These are phyloP conservation scores for Colletotrichum musae DNA, from an alignment of 2,329 filamentous ascomycete genomes.

Conservation along the genomic window DNA sequence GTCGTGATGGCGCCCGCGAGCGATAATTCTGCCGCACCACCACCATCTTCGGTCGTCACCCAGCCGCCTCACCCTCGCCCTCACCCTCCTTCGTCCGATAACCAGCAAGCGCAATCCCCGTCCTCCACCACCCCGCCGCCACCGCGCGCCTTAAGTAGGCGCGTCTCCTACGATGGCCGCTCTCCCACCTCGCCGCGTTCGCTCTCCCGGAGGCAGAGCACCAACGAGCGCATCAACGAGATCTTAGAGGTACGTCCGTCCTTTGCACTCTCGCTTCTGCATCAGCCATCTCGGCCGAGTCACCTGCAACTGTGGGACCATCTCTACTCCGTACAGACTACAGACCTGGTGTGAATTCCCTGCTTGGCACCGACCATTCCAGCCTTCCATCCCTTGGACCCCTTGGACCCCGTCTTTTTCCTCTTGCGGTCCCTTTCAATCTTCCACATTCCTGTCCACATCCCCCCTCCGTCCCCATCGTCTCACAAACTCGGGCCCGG, in stretches of 20 bases:
- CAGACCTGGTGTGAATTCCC: background rate
- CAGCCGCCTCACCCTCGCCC: background rate
- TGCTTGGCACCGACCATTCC: constrained; percentile 26
- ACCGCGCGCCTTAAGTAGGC: constrained; percentile 32
- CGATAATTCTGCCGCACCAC: constrained; percentile 24
- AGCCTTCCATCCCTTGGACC: constrained; percentile 9
- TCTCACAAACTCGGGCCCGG: background rate
- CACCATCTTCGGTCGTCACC: constrained; percentile 12
- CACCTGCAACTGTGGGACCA: constrained; percentile 11
- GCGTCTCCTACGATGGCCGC: constrained; percentile 33
- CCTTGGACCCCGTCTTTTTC: constrained; percentile 12
- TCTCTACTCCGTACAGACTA: background rate
- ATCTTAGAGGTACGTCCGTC: constrained; percentile 61
- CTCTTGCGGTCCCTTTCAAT: constrained; percentile 10
- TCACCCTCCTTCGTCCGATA: constrained; percentile 16
- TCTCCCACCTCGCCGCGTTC: constrained; percentile 29
- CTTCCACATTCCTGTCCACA: background rate
- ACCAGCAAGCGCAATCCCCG: constrained; percentile 28
- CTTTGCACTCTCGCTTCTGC: constrained; percentile 17
- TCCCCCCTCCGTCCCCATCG: background rate
- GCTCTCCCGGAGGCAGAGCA: constrained; percentile 44
- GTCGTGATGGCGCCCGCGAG: constrained; percentile 35
- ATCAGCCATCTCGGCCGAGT: constrained; percentile 23
- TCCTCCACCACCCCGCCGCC: constrained; percentile 21
- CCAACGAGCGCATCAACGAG: constrained; percentile 58